Percentiles rank a stretch among this genome's conserved stretches.
These are phyloP conservation scores for Tubosaeta sp. DNA, from an alignment of 768 basidiomycete genomes.

Conservation along the genomic window DNA sequence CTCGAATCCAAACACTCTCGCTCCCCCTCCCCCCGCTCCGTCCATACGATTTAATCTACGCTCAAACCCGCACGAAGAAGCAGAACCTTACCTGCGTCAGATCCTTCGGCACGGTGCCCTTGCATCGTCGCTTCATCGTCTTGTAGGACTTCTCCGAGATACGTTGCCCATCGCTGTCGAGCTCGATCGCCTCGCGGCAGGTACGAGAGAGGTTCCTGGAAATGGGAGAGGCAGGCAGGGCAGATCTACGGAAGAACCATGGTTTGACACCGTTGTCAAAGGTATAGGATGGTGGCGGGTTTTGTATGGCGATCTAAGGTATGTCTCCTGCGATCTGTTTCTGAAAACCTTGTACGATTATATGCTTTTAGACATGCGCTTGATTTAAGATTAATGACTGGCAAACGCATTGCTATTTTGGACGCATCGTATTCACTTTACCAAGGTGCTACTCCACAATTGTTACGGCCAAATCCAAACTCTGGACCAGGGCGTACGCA, in stretches of 20 bases:
- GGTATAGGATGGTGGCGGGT: slow-evolving; percentile 80
- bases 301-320: slow-evolving; percentile 63
- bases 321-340: background rate
- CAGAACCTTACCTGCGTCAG: slow-evolving; percentile 70
- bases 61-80: slow-evolving; percentile 72
- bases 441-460: background rate
- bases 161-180: slow-evolving; percentile 76
- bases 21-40: slow-evolving; percentile 24
- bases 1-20: slow-evolving; percentile 17
- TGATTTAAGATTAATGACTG: slow-evolving; percentile 72
- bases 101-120: slow-evolving; percentile 67
- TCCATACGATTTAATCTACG: slow-evolving; percentile 28
- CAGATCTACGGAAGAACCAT: slow-evolving; percentile 19
- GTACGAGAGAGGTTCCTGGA: slow-evolving; percentile 19
- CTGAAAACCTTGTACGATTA: background rate
- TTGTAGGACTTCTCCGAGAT: slow-evolving; percentile 67
- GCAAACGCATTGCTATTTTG: slow-evolving; percentile 63
- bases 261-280: slow-evolving; percentile 70
- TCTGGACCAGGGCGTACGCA: background rate
- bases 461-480: background rate
- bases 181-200: slow-evolving; percentile 51
- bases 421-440: slow-evolving; percentile 68
- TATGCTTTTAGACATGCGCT: slow-evolving; percentile 56
- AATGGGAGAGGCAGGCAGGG: slow-evolving; percentile 15
- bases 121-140: slow-evolving; percentile 57